Base-by-base conservation (phyloP, 805 yeast genomes). In the Suhomyces prunicola region DNA sequence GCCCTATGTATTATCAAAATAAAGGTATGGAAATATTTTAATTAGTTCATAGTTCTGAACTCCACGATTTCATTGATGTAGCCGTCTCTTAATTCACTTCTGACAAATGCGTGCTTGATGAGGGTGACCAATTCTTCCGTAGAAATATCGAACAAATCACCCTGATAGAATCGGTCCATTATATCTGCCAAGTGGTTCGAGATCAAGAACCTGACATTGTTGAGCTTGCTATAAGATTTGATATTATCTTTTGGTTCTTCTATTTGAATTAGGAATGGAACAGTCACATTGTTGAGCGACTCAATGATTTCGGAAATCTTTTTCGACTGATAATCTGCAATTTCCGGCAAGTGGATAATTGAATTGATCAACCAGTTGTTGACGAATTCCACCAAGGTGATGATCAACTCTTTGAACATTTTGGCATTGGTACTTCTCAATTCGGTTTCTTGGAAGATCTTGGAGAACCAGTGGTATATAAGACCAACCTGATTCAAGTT, bases 111-210 rank as follows among this genome's bases (percentile, higher is more conserved):
- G 42, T 77, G 70, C 51, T 72, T 60, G 5, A 82, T 66, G 50
- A 81, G 60, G 9, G 60, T 51, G 6, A 74, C 66, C 52, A 82
- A 61, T 57, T 82, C 86, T 10, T 67, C 65, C 0, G 85, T 80
- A 23, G 71, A 70, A 42, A 79, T 66, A 52, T 79, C 83, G 56
- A 69, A 81, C 46, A 79, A 72, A 36, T 74, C 79, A 5, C 84
- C 85, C 56, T 79, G 78, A 63, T 79, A 80, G 57, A 82, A 82
- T 47, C 69, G 59, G 15, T 72, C 79, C 67, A 81, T 70, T 44
- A 81, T 82, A 42, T 72, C 77, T 40, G 68, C 73, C 58, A 82
- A 68, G 56, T 75, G 80, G 54, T 62, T 66, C 50, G 62, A 70
- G 49, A 75, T 57, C 47, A 74, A 59, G 51, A 70, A 68, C 44